Conservation (phyloP, 352 stramenopile species). For the Phytopythium helicoides region DNA sequence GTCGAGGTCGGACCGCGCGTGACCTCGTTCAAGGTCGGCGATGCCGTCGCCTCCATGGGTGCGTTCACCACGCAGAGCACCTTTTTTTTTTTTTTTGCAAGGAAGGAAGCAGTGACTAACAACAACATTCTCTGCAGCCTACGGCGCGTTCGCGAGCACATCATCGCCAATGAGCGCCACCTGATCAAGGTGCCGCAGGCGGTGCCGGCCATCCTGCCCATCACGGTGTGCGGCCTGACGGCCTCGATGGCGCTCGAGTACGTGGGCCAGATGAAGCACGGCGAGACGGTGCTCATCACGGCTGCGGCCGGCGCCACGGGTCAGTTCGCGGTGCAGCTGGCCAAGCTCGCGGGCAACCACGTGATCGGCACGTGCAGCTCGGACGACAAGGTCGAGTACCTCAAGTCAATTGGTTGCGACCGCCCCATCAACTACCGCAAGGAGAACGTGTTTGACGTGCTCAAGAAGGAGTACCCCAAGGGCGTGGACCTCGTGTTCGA, state of each 20-base stretch:
- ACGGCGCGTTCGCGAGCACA: conserved; percentile 53
- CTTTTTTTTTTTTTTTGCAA: too few relatives aligned
- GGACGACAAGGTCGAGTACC: conserved; percentile 79
- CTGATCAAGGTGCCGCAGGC: conserved; percentile 34
- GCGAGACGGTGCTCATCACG: conserved; percentile 62
- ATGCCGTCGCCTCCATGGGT: conserved; percentile 43
- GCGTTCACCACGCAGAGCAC: too few relatives aligned
- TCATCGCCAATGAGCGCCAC: conserved; percentile 38
- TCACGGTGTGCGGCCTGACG: conserved; percentile 39
- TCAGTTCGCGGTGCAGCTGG: conserved; percentile 81
- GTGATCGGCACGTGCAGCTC: conserved; percentile 85
- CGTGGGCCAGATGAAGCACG: conserved; percentile 49
- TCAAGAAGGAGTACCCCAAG: conserved; percentile 70
- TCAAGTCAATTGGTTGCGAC: conserved; percentile 63
- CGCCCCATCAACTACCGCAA: conserved; percentile 88
- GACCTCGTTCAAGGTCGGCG: conserved; percentile 39
- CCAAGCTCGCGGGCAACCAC: conserved; percentile 76
- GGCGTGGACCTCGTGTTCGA: conserved; percentile 69
- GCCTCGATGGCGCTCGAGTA: conserved; percentile 47
- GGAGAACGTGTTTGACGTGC: conserved; percentile 49
- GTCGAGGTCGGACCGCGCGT: conserved; percentile 35
- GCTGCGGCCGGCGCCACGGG: conserved; percentile 71
- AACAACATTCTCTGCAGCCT: conserved; percentile 23
- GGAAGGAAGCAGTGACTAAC: too few relatives aligned
- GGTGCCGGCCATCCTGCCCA: conserved; percentile 21